Percentiles rank a stretch among this genome's conserved stretches.
Conservation (phyloP, 306 rosid species). For the Sicyos edulis region DNA sequence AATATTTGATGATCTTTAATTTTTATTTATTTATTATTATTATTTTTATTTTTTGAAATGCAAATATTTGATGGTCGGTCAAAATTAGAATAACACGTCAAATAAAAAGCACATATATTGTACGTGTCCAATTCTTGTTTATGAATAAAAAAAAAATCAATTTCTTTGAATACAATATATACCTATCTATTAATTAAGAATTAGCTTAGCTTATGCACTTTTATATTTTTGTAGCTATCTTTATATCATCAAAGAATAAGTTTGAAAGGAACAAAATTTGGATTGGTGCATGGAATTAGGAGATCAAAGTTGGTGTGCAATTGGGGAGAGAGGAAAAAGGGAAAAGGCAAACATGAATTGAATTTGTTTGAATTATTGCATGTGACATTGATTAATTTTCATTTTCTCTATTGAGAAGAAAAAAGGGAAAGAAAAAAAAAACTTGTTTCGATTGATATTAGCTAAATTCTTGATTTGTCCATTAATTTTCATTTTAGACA, state of each 20-base stretch:
- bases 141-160: neutral
- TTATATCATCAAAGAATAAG: slow-evolving; percentile 19
- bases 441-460: neutral
- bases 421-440: no score
- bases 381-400: neutral
- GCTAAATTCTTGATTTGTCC: neutral
- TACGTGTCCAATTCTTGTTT: neutral
- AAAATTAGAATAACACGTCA: slow-evolving; percentile 17
- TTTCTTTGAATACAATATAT: neutral
- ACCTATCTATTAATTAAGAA: slow-evolving; percentile 15
- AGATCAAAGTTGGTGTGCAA: slow-evolving; percentile 18
- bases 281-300: slow-evolving; percentile 22
- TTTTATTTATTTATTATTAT: no score
- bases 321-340: neutral
- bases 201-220: neutral
- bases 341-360: neutral
- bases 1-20: no score
- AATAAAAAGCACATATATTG: neutral
- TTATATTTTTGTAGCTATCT: slow-evolving; percentile 10
- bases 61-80: neutral
- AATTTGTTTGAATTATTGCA: slow-evolving; percentile 13
- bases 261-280: slow-evolving; percentile 15
- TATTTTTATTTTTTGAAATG: no score
- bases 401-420: neutral
- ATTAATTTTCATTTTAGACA: no score